Percentiles rank a stretch among this genome's conserved stretches.
These are phyloP conservation scores for Carnegiea gigantea DNA, from an alignment of 179 eudicot genomes.

Conservation along the genomic window DNA sequence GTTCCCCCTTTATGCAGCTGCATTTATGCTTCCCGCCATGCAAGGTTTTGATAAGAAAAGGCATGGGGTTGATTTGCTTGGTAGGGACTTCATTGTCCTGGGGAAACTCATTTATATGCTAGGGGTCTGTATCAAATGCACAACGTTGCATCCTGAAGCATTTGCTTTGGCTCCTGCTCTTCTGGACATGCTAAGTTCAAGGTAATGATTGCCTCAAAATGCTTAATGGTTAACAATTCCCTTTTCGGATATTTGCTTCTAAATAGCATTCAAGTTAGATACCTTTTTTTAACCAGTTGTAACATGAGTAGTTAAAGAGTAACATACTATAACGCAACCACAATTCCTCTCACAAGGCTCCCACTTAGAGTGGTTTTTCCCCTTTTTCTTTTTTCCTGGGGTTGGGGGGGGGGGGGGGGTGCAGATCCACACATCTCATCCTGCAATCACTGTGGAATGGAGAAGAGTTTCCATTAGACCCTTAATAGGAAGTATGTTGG, in stretches of 20 bases:
- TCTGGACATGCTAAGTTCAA: conserved; percentile 80
- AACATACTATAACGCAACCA: background rate
- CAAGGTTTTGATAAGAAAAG: conserved; percentile 91
- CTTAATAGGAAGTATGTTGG: background rate
- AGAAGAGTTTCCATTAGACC: background rate
- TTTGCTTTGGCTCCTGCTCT: conserved; percentile 74
- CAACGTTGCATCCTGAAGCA: conserved; percentile 96
- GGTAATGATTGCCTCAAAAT: conserved; percentile 39
- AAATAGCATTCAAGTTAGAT: background rate
- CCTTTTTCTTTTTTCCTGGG: background rate
- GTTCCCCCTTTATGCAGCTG: conserved; percentile 89
- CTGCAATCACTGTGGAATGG: too few relatives aligned
- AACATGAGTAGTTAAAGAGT: background rate
- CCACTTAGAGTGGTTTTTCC: background rate
- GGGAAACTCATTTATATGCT: conserved; percentile 93
- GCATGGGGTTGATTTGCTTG: conserved; percentile 94
- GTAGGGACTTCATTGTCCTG: conserved; percentile 82
- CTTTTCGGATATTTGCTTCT: background rate
- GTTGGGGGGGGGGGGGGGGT: background rate
- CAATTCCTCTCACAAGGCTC: background rate
- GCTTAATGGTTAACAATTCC: background rate
- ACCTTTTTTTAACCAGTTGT: background rate
- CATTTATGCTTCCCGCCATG: conserved; percentile 97
- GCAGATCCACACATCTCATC: too few relatives aligned
- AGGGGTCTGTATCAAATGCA: conserved; percentile 84